Evolutionary conservation across 305 asterid species (phyloP), one percentile per base, ranked within the genome.

Genomic region (Vinca major): DNA sequence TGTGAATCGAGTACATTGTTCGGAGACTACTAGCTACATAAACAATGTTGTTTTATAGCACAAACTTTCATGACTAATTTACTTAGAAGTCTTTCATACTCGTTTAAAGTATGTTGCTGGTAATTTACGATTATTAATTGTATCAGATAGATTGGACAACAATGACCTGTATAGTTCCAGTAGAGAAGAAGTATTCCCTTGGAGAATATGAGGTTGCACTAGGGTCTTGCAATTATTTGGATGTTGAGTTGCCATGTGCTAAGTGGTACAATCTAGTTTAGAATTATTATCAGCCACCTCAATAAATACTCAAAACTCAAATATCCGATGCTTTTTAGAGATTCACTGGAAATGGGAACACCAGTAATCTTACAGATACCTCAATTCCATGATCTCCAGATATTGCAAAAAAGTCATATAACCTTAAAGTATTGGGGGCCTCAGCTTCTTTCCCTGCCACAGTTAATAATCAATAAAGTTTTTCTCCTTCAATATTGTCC

Each of bases 1-100:
- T 4, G 69, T 4, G 69, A 40, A 33, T 14, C 60, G 33, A 7
- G 4, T 11, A 33, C 48, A 48, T 33, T 51, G 14, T 33, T 6
- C 7, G 36, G 21, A 14, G 60, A 8, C n/a, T 65, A 49, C 44
- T 49, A 33, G 69, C 69, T 49, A 51, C 69, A 65, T 36, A 13
- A 12, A 13, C 43, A 57, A 57, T 43, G 2, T 45, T 9, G 12
- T 9, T 9, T 8, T 12, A 1, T 57, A 57, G 44, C 19, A 21
- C 1, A 14, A 0, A 33, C 12, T 55, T 13, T 13, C 17, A 26
- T 6, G 9, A 57, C 62, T 26, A 11, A 33, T 56, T 11, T 2
- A 4, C 19, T 26, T 26, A 26, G 33, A 26, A 26, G 33, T 26
- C 33, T 26, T 26, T 26, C 33, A 26, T 26, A 26, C 33, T 26